phyloP scores from a whole-genome alignment of 805 yeast genomes.

The Wickerhamiella domercqiae region DNA sequence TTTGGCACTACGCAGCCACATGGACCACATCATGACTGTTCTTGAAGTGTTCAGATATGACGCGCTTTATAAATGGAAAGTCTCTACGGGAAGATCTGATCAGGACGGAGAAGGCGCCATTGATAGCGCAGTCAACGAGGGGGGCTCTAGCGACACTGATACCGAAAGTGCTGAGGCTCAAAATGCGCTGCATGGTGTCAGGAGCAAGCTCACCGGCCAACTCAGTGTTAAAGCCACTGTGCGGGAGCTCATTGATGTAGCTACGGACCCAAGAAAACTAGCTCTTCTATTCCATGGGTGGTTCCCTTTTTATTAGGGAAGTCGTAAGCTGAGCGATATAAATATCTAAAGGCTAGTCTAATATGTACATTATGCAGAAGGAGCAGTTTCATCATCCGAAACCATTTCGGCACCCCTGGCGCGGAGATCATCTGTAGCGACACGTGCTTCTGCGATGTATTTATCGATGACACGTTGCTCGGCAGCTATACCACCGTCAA shows the following conservation, averaged over 20 bases:
- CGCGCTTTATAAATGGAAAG: slow-evolving; percentile 83
- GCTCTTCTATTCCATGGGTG: slow-evolving; percentile 49
- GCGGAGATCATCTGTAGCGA: slow-evolving; percentile 33
- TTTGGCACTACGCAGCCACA: slow-evolving; percentile 46
- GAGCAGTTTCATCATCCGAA: slow-evolving; percentile 17
- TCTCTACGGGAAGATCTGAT: slow-evolving; percentile 43
- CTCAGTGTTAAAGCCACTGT: slow-evolving; percentile 75
- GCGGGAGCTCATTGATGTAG: slow-evolving; percentile 63
- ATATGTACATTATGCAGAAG: too few relatives aligned
- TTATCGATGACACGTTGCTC: slow-evolving; percentile 58
- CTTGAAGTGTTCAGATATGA: slow-evolving; percentile 80
- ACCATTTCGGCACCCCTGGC: slow-evolving; percentile 18
- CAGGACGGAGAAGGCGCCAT: not conserved
- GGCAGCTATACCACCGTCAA: slow-evolving; percentile 51
- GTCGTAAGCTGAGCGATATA: too few relatives aligned
- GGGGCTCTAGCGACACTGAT: slow-evolving; percentile 1
- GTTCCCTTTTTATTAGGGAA: slow-evolving; percentile 22
- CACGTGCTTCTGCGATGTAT: slow-evolving; percentile 61
- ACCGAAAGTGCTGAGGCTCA: slow-evolving; percentile 46
- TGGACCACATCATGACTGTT: slow-evolving; percentile 60
- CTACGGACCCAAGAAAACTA: slow-evolving; percentile 50
- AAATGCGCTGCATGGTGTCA: slow-evolving; percentile 59
- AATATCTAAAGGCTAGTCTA: too few relatives aligned
- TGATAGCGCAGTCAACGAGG: not conserved
- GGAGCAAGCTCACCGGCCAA: slow-evolving; percentile 53